Percentiles rank a stretch among this genome's conserved stretches.
These are phyloP conservation scores for Tolypocladium amazonense DNA, from an alignment of 2,329 filamentous ascomycete genomes.

Conservation along the genomic window DNA sequence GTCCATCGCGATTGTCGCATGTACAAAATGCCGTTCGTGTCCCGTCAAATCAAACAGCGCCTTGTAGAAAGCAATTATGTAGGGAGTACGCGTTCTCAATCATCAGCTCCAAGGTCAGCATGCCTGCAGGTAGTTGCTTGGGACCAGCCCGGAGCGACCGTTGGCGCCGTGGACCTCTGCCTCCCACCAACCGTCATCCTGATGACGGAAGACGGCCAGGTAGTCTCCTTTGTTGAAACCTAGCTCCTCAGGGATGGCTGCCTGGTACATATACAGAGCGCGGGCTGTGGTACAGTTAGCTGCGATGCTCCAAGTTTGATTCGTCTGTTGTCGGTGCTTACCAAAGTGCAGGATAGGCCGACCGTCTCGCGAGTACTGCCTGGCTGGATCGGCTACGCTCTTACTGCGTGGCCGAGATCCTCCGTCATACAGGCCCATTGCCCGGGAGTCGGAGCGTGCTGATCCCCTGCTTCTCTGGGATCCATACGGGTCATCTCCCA, in stretches of 20 bases:
- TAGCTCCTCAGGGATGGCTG: slow-evolving; percentile 90
- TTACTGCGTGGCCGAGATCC: slow-evolving; percentile 56
- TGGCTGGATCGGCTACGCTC: slow-evolving; percentile 72
- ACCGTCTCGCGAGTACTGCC: slow-evolving; percentile 77
- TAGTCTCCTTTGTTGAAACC: slow-evolving; percentile 89
- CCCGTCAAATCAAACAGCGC: not conserved
- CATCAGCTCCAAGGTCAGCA: slow-evolving; percentile 18
- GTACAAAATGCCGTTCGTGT: not conserved
- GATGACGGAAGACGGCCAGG: slow-evolving; percentile 75
- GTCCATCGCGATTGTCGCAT: not conserved
- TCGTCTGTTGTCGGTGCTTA: slow-evolving; percentile 39
- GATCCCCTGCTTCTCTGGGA: slow-evolving; percentile 39
- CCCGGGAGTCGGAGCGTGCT: slow-evolving; percentile 37
- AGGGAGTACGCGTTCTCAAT: not conserved
- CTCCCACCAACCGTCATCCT: slow-evolving; percentile 99
- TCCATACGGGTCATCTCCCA: slow-evolving; percentile 47
- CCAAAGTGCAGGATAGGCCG: slow-evolving; percentile 86
- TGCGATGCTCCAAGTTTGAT: slow-evolving; percentile 3
- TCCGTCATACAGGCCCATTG: slow-evolving; percentile 48
- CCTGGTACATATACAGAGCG: slow-evolving; percentile 87
- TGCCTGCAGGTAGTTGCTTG: slow-evolving; percentile 56
- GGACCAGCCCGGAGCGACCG: slow-evolving; percentile 50
- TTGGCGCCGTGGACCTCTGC: slow-evolving; percentile 72
- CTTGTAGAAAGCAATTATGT: not conserved
- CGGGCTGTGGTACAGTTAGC: slow-evolving; percentile 49